phyloP scores from a whole-genome alignment of 257 asterid species.

The Sherardia arvensis region DNA sequence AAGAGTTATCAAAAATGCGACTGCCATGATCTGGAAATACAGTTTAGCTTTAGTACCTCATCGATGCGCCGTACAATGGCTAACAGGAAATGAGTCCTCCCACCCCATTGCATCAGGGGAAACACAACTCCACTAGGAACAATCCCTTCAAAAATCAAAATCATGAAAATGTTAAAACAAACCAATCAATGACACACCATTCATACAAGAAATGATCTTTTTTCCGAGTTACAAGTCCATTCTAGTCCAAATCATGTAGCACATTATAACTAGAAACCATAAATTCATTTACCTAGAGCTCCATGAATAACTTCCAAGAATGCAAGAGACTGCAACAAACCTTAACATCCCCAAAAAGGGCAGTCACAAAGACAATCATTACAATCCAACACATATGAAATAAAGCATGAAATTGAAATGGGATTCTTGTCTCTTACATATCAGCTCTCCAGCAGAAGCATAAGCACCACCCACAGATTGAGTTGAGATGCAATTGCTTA shows the following conservation, averaged over 20 bases:
- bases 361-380: background rate
- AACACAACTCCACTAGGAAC: slow-evolving; percentile 80
- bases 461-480: slow-evolving; percentile 48
- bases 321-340: slow-evolving; percentile 69
- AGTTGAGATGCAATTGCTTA: slow-evolving; percentile 37
- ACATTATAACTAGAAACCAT: slow-evolving; percentile 1
- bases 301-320: slow-evolving; percentile 96
- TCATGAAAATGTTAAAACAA: background rate
- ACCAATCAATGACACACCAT: background rate
- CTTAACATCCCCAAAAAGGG: slow-evolving; percentile 26
- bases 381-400: background rate
- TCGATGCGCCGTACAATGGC: slow-evolving; percentile 52
- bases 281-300: slow-evolving; percentile 46
- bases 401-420: background rate
- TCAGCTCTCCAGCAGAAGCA: slow-evolving; percentile 61
- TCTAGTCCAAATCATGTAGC: too few species aligned
- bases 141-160: slow-evolving; percentile 46
- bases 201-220: background rate
- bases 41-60: slow-evolving; percentile 33
- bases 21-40: background rate
- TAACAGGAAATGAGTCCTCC: slow-evolving; percentile 77
- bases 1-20: too few species aligned
- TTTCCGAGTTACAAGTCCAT: too few species aligned
- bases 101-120: slow-evolving; percentile 98
- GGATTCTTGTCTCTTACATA: slow-evolving; percentile 35